These are phyloP conservation scores for Cinnamomum chago DNA, from an alignment of 164 flowering plant species.

Conservation along the genomic window DNA sequence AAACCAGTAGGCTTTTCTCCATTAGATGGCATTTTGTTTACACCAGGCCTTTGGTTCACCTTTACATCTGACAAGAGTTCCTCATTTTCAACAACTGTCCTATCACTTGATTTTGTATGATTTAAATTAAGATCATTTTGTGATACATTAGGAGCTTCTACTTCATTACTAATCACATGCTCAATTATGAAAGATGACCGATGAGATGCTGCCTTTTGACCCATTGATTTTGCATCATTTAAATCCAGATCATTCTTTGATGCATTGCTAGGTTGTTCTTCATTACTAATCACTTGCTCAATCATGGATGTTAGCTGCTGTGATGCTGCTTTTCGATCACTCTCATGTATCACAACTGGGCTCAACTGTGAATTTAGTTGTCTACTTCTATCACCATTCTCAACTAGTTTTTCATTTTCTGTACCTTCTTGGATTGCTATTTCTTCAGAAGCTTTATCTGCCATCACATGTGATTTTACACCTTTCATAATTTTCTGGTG, in stretches of 20 bases:
- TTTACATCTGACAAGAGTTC: conserved; percentile 3
- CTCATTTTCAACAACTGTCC: conserved; percentile 3
- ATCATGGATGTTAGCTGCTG: not conserved
- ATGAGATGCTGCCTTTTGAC: too few species aligned
- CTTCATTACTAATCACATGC: too few species aligned
- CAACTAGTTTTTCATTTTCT: conserved; percentile 4
- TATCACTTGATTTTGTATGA: conserved; percentile 7
- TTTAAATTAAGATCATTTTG: not conserved
- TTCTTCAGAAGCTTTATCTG: not conserved
- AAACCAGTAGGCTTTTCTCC: not conserved
- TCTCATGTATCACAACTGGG: not conserved
- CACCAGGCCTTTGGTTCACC: not conserved
- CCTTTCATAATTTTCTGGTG: not conserved
- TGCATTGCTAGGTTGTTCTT: too few species aligned
- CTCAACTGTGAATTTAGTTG: not conserved
- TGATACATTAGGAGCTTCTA: not conserved
- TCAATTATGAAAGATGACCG: too few species aligned
- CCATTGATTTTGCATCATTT: too few species aligned
- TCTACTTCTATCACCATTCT: not conserved
- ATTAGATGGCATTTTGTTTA: not conserved
- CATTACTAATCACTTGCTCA: not conserved
- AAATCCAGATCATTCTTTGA: too few species aligned
- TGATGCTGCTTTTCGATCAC: not conserved
- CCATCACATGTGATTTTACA: conserved; percentile 6
- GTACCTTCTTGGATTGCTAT: conserved; percentile 1